These are phyloP conservation scores for Microstegium vimineum DNA, from an alignment of 176 grass and related monocot genomes.

Conservation along the genomic window DNA sequence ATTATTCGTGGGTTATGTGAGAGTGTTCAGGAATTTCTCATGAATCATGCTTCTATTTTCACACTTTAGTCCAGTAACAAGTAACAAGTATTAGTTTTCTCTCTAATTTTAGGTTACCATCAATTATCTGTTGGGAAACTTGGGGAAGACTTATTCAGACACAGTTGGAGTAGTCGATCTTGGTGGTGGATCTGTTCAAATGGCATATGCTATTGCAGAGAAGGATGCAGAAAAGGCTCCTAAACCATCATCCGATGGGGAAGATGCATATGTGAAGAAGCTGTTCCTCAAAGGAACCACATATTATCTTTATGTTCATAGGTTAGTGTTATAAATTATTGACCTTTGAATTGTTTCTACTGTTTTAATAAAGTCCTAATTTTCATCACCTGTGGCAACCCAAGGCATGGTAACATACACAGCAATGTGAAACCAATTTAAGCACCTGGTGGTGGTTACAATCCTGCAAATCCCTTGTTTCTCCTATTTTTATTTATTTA, in stretches of 20 bases:
- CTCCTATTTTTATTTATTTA: not conserved
- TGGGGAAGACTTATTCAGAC: slow-evolving; percentile 73
- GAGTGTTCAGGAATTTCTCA: not conserved
- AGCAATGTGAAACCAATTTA: not conserved
- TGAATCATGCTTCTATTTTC: not conserved
- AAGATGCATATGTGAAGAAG: slow-evolving; percentile 87
- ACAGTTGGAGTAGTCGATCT: slow-evolving; percentile 97
- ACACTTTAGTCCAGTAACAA: not conserved
- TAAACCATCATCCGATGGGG: slow-evolving; percentile 56
- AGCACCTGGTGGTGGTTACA: not conserved
- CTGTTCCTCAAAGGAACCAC: slow-evolving; percentile 79
- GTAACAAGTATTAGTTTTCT: not conserved
- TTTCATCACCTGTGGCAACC: not conserved
- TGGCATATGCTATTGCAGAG: slow-evolving; percentile 97
- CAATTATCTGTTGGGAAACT: slow-evolving; percentile 77
- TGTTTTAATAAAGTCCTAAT: not conserved
- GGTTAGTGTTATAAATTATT: slow-evolving; percentile 33
- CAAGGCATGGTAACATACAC: not conserved
- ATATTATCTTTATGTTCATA: slow-evolving; percentile 97
- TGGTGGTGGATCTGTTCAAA: slow-evolving; percentile 95
- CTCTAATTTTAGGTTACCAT: slow-evolving; percentile 52
- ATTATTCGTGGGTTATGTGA: not conserved
- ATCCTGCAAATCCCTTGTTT: not conserved
- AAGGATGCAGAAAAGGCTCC: slow-evolving; percentile 68
- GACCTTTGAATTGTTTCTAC: not conserved